Evolutionary conservation across 176 grass and related monocot species (phyloP).

Genomic region (Miscanthus lutarioriparius): DNA sequence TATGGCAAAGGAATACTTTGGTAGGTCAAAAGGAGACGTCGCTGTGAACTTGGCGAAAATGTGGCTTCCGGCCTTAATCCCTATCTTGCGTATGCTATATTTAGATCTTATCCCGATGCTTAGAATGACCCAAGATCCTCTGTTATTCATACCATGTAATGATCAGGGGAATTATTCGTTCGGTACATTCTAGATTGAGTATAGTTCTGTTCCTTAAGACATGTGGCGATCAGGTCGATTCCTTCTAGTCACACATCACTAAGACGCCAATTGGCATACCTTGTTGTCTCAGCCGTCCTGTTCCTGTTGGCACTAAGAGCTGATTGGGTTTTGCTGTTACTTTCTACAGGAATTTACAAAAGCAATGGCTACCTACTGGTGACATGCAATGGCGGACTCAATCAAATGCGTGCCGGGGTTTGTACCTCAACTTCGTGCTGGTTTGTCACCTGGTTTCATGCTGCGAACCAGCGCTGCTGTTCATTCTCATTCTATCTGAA

Average conservation of each 20-base stretch:
- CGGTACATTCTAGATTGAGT: neutral
- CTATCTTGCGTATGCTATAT: neutral
- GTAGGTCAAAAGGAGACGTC: neutral
- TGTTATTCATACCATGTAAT: neutral
- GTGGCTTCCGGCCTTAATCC: neutral
- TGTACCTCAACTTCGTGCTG: constrained; percentile 29
- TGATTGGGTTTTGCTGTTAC: neutral
- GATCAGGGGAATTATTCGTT: neutral
- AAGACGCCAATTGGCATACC: neutral
- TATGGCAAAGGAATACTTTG: neutral
- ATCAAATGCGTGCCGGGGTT: constrained; percentile 98
- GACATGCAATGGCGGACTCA: constrained; percentile 90
- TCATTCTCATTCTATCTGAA: neutral
- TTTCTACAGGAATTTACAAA: constrained; percentile 75
- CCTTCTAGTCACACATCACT: neutral
- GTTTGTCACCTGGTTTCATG: neutral
- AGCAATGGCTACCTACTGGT: constrained; percentile 84
- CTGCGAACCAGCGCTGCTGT: neutral
- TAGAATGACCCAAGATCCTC: neutral
- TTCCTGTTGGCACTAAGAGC: neutral
- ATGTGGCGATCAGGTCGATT: neutral
- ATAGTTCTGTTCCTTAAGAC: neutral
- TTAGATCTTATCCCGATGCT: neutral
- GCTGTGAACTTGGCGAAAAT: constrained; percentile 23
- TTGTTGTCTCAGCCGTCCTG: constrained; percentile 17